These are phyloP conservation scores for Suillus plorans DNA, from an alignment of 768 basidiomycete species.

Conservation along the genomic window DNA sequence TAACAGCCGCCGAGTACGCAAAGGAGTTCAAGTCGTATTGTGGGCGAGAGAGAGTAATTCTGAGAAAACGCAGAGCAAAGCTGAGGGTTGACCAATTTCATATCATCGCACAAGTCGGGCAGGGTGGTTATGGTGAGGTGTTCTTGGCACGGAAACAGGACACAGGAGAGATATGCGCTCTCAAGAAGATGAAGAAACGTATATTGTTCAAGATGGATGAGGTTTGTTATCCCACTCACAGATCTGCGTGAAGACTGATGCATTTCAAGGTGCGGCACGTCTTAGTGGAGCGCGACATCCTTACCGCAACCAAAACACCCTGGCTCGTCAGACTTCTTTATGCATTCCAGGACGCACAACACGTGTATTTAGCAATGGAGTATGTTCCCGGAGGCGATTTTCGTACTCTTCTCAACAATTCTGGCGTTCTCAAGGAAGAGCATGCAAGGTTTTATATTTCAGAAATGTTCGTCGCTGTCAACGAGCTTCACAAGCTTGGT, in stretches of 20 bases:
- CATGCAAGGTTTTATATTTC: slow-evolving; percentile 96
- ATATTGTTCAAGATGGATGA: slow-evolving; percentile 99
- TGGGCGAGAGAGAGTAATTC: slow-evolving; percentile 88
- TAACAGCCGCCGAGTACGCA: slow-evolving; percentile 52
- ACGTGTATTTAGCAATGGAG: slow-evolving; percentile 98
- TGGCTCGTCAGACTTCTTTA: slow-evolving; percentile 96
- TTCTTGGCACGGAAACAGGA: slow-evolving; percentile 95
- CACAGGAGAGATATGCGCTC: slow-evolving; percentile 92
- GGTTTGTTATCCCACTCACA: slow-evolving; percentile 40
- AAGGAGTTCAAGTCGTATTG: slow-evolving; percentile 92
- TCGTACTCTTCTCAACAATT: slow-evolving; percentile 95
- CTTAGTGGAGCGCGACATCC: slow-evolving; percentile 94
- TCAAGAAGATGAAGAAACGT: slow-evolving; percentile 96
- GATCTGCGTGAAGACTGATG: slow-evolving; percentile 3
- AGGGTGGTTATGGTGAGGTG: slow-evolving; percentile 98
- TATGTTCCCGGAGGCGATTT: slow-evolving; percentile 99
- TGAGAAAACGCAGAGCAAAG: slow-evolving; percentile 92
- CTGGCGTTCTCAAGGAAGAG: slow-evolving; percentile 95
- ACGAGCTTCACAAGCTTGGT: slow-evolving; percentile 93
- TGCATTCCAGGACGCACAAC: slow-evolving; percentile 90
- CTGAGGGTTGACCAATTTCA: slow-evolving; percentile 94
- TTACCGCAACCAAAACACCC: slow-evolving; percentile 95
- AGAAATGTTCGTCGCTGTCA: slow-evolving; percentile 96
- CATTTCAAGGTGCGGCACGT: slow-evolving; percentile 85
- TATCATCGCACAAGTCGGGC: slow-evolving; percentile 97